Base-by-base conservation (phyloP, 192 early-diverging fungal species). In the Coemansia sp. region DNA sequence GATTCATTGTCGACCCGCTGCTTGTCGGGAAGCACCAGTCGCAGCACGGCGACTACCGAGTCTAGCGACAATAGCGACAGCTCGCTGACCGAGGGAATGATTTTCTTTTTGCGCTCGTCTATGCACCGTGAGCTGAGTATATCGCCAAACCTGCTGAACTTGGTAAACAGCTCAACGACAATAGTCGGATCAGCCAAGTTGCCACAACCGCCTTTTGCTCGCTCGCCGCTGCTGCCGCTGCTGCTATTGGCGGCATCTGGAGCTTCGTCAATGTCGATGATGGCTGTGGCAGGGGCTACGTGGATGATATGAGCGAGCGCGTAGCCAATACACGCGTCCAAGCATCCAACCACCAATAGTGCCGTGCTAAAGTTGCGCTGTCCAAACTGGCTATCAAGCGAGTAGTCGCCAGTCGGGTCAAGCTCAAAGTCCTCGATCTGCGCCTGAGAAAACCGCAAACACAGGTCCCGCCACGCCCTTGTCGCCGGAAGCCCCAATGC, bases 371-470 rank as follows among this genome's bases (percentile, higher is more conserved):
- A 78, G 66, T 89, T 89, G 8, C 87, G 79, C 37, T 80, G 67
- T 0, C 90, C 90, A 2, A 65, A 77, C 47, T 77, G 79, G 24
- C 70, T 82, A 3, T 57, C 67, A 39, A 86, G 83, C 43, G 85
- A 82, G 41, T 86, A 91, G 47, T 90, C 87, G n/a, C 90, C 84
- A 0, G 85, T 70, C 17, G 84, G 83, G 19, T 91, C 86, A 5
- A 93, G 65, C 57, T 81, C 86, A 71, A 86, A 93, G 56, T 93
- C 90, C 36, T 86, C 86, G n/a, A 89, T 64, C 40, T 87, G 86
- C 0, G 84, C 76, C 11, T 78, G 74, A 8, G 85, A 53, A 22
- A 92, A 70, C 11, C 86, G 70, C 6, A 66, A 42, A 17, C 83
- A 64, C 24, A 89, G 43, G 24, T 67, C 74, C 6, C 51, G 20